A percentile compares a stretch with the other conserved stretches of the same genome.
Conservation (phyloP, 805 yeast genomes). For the Saccharomycopsis selenospora region DNA sequence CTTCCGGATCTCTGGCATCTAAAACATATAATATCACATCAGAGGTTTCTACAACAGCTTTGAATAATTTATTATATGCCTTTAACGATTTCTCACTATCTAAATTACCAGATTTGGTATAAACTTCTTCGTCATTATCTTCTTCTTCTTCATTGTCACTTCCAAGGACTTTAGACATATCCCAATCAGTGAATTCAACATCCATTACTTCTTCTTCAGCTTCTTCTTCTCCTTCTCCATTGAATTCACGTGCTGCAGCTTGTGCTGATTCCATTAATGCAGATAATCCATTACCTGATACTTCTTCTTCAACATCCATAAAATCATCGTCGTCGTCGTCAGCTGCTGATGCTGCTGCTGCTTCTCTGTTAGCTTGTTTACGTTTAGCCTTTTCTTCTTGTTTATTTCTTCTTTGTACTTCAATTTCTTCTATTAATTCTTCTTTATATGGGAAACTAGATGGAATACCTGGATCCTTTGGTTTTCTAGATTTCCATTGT, state of each 20-base stretch:
- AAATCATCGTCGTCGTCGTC: slow-evolving; percentile 32
- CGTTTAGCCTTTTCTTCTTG: slow-evolving; percentile 46
- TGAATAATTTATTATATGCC: slow-evolving; percentile 90
- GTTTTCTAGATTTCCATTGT: slow-evolving; percentile 83
- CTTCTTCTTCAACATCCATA: slow-evolving; percentile 36
- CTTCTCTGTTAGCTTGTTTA: slow-evolving; percentile 40
- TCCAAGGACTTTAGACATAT: slow-evolving; percentile 6
- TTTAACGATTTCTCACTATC: slow-evolving; percentile 72
- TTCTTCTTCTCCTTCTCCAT: slow-evolving; percentile 42
- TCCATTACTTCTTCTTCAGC: slow-evolving; percentile 36
- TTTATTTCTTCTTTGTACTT: slow-evolving; percentile 49
- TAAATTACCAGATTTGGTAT: slow-evolving; percentile 31
- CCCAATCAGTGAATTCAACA: slow-evolving; percentile 43
- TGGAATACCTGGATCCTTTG: slow-evolving; percentile 94
- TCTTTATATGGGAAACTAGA: slow-evolving; percentile 92
- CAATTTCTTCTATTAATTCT: slow-evolving; percentile 65
- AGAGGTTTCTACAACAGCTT: slow-evolving; percentile 84
- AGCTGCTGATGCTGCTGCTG: slow-evolving; percentile 33
- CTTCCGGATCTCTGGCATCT: slow-evolving; percentile 96
- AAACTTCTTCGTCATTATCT: slow-evolving; percentile 34
- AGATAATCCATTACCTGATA: slow-evolving; percentile 51
- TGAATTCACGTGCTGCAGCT: slow-evolving; percentile 70
- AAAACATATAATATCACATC: slow-evolving; percentile 90
- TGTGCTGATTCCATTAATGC: slow-evolving; percentile 90
- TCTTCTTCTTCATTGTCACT: slow-evolving; percentile 35